A percentile compares a stretch with the other conserved stretches of the same genome.
phyloP scores from a whole-genome alignment of 768 basidiomycete species.

The Pleurotus ostreatus region DNA sequence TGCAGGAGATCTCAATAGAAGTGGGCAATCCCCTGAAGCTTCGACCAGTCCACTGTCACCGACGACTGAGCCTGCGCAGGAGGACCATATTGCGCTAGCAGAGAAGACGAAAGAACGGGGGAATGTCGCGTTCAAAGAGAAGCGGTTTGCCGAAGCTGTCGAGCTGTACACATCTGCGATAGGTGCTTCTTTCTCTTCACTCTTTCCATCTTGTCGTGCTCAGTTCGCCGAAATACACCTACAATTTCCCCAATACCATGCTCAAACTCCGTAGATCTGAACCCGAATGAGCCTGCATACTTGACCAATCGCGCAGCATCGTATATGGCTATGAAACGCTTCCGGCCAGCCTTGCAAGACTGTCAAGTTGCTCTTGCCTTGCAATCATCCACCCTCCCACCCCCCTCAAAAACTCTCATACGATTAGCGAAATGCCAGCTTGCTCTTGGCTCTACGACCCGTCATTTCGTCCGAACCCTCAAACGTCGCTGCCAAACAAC shows the following conservation, averaged over 20 bases:
- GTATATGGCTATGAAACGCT: conserved; percentile 77
- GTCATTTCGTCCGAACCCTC: conserved; percentile 58
- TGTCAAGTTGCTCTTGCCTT: conserved; percentile 71
- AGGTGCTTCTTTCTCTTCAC: conserved; percentile 31
- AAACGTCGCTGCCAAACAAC: conserved; percentile 56
- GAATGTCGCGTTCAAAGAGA: conserved; percentile 69
- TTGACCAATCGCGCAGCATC: conserved; percentile 86
- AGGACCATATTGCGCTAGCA: conserved; percentile 43
- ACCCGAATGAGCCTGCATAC: conserved; percentile 67
- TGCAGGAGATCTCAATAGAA: background rate
- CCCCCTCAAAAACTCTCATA: conserved; percentile 70
- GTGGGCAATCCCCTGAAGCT: conserved; percentile 14
- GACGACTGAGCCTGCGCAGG: conserved; percentile 8
- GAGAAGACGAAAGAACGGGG: conserved; percentile 72
- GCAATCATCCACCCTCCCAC: conserved; percentile 48
- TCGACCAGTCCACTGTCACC: conserved; percentile 15
- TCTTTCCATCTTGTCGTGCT: conserved; percentile 6
- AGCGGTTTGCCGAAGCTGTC: conserved; percentile 63
- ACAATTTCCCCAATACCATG: background rate
- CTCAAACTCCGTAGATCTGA: conserved; percentile 40
- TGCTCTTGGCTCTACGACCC: conserved; percentile 69
- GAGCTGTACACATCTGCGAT: conserved; percentile 75
- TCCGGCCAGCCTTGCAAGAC: conserved; percentile 69
- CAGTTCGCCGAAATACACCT: background rate
- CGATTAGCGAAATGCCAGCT: conserved; percentile 84